A percentile compares a stretch with the other conserved stretches of the same genome.
Evolutionary conservation across 768 basidiomycete species (phyloP).

Genomic region (Phaffia tasmanica): DNA sequence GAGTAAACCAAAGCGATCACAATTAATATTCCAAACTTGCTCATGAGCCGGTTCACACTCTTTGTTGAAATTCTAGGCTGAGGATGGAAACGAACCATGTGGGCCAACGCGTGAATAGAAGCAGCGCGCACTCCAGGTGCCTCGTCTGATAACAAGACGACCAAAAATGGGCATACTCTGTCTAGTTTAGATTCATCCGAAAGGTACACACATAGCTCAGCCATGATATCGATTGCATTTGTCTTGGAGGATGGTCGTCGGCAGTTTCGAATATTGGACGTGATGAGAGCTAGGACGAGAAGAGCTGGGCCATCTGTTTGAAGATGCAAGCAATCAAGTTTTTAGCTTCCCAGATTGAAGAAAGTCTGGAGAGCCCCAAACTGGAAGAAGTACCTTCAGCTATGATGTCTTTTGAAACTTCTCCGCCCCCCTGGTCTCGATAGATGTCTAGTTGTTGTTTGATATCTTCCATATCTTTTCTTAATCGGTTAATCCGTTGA

Average conservation of each 20-base stretch:
- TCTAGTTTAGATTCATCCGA: slow-evolving; percentile 94
- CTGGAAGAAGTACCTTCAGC: neutral
- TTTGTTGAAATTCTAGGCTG: neutral
- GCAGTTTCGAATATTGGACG: slow-evolving; percentile 81
- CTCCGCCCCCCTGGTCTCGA: slow-evolving; percentile 42
- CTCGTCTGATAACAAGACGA: slow-evolving; percentile 79
- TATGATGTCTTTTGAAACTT: slow-evolving; percentile 37
- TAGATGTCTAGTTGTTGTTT: slow-evolving; percentile 62
- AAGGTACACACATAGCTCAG: slow-evolving; percentile 64
- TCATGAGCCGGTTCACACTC: no score
- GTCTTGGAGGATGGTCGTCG: slow-evolving; percentile 73
- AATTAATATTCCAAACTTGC: no score
- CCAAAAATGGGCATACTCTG: slow-evolving; percentile 79
- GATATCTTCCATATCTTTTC: slow-evolving; percentile 1
- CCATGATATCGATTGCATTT: slow-evolving; percentile 70
- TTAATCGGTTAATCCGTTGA: neutral
- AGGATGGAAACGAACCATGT: slow-evolving; percentile 51
- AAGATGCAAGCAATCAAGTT: neutral
- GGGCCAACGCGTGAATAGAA: slow-evolving; percentile 64
- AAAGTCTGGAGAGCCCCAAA: neutral
- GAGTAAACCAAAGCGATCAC: neutral
- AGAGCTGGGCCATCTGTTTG: slow-evolving; percentile 71
- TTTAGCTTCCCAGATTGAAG: neutral
- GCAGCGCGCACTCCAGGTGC: slow-evolving; percentile 68
- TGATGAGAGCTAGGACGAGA: slow-evolving; percentile 73